These are phyloP conservation scores for Delonix regia DNA, from an alignment of 306 rosid species.

Conservation along the genomic window DNA sequence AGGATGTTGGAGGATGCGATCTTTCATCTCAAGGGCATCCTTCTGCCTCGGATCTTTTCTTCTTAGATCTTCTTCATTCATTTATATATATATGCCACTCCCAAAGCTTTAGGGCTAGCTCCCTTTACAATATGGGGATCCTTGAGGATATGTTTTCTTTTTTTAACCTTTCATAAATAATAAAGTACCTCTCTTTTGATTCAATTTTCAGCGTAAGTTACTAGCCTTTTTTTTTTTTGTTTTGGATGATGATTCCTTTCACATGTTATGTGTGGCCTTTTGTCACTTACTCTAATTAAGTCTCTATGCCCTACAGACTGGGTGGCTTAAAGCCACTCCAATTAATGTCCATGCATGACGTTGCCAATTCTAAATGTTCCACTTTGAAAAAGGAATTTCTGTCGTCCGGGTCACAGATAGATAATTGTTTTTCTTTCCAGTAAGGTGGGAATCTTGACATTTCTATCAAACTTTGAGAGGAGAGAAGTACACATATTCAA, in stretches of 20 bases:
- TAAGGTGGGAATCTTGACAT: neutral
- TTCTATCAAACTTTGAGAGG: neutral
- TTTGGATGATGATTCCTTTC: constrained; percentile 30
- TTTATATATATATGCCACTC: constrained; percentile 18
- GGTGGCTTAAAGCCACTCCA: neutral
- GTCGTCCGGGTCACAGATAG: constrained; percentile 29
- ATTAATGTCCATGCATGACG: constrained; percentile 36
- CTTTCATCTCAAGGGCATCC: constrained; percentile 17
- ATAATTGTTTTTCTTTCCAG: neutral
- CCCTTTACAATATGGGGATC: constrained; percentile 38
- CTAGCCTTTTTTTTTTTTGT: neutral
- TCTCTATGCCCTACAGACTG: neutral
- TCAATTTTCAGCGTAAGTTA: neutral
- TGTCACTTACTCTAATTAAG: neutral
- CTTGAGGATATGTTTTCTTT: constrained; percentile 46
- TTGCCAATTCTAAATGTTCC: constrained; percentile 41
- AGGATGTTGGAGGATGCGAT: constrained; percentile 47
- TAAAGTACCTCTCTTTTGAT: neutral
- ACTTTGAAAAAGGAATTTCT: constrained; percentile 42
- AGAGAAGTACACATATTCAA: neutral
- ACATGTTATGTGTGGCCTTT: constrained; percentile 36
- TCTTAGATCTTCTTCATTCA: constrained; percentile 41
- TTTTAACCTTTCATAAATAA: constrained; percentile 7
- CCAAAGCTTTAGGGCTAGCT: neutral
- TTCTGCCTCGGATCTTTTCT: neutral